These are phyloP conservation scores for Ceratocystis harringtonii DNA, from an alignment of 2,329 filamentous ascomycete species.

Conservation along the genomic window DNA sequence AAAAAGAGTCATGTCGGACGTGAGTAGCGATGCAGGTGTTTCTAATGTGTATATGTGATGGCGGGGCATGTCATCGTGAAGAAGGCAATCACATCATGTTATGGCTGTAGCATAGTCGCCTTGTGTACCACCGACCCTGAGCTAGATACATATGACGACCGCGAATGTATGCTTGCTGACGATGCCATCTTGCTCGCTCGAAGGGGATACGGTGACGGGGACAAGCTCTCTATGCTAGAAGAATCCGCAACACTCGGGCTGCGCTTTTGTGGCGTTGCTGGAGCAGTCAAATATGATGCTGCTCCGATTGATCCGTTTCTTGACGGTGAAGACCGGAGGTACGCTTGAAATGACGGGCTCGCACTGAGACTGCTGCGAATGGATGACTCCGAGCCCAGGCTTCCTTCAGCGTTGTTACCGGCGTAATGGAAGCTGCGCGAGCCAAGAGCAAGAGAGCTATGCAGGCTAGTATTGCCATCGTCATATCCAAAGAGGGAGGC, in stretches of 20 bases:
- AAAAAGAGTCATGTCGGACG: background rate
- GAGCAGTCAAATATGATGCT: conserved; percentile 5
- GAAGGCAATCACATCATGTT: background rate
- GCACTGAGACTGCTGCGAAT: conserved; percentile 4
- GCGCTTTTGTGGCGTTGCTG: background rate
- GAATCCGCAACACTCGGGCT: background rate
- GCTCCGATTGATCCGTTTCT: background rate
- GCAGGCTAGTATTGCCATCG: conserved; percentile 8
- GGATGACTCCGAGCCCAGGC: conserved; percentile 3
- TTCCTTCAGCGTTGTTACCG: background rate
- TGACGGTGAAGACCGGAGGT: background rate
- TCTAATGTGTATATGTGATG: background rate
- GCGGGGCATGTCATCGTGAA: background rate
- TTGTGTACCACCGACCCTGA: conserved; percentile 10
- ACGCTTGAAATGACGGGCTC: background rate
- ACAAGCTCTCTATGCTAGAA: conserved; percentile 8
- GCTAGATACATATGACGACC: conserved; percentile 5
- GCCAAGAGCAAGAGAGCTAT: background rate
- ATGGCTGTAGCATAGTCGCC: background rate
- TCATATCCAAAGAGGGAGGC: background rate
- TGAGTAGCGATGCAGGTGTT: background rate
- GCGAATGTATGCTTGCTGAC: conserved; percentile 4
- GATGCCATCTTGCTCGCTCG: background rate
- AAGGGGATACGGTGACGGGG: background rate
- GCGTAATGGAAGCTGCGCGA: conserved; percentile 11